Evolutionary conservation across 2,329 filamentous ascomycete species (phyloP), one percentile per base, ranked within the genome.

Genomic region (Arthrinium phaeospermum): DNA sequence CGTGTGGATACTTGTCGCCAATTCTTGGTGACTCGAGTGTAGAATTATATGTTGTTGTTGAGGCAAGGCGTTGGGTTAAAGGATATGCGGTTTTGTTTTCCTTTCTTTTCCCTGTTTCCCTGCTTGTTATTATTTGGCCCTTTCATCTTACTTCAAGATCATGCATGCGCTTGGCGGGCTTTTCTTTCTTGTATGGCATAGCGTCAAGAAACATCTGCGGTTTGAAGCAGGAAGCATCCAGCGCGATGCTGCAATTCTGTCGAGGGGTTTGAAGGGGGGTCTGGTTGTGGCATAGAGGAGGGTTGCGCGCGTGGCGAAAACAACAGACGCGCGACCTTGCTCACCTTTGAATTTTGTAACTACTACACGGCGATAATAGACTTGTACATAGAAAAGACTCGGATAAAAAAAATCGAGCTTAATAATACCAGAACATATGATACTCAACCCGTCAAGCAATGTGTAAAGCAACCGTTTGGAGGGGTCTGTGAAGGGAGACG

Each of bases 331-430:
- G 10, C 30, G n/a, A 12, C 24, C n/a, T 51, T 47, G 14, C 34
- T n/a, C 34, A n/a, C 34, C 19, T 12, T 37, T 37, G 16, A 12
- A 41, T 14, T 22, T 41, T 41, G 27, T 64, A 6, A 24, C 34
- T 34, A n/a, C 34, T 64, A 19, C 57, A 64, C 41, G 57, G 57
- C 57, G 57, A 41, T 41, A 12, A 41, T 64, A 64, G 57, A 64
- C 34, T 64, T 64, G 57, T 64, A 64, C 57, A 64, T 64, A 64
- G 57, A 61, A 7, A 41, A 64, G 57, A n/a, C 57, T 64, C 57
- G 41, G 22, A 64, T 10, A 41, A 37, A 64, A 41, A 41, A 34
- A 51, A 64, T n/a, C 57, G 57, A 37, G 57, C n/a, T 41, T n/a
- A 64, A n/a, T 41, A 64, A 19, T 41, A 51, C 10, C 13, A 14